A percentile compares a stretch with the other conserved stretches of the same genome.
phyloP scores from a whole-genome alignment of 306 rosid species.

The Prunus mira region DNA sequence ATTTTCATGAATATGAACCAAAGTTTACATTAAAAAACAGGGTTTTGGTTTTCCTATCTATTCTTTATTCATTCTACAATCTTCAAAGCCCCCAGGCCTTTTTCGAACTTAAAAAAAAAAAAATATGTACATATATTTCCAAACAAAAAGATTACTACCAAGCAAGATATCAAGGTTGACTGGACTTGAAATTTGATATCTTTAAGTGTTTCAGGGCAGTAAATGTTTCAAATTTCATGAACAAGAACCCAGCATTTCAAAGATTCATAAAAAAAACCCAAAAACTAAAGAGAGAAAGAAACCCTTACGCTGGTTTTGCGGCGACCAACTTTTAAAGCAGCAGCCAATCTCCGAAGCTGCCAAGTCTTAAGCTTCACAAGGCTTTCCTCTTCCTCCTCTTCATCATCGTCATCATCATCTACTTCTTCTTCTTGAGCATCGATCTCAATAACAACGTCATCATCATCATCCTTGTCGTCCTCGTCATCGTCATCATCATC shows the following conservation, averaged over 20 bases:
- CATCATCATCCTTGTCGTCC: slow-evolving; percentile 17
- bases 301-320: slow-evolving; percentile 74
- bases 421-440: slow-evolving; percentile 7
- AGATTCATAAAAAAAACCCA: not conserved
- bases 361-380: slow-evolving; percentile 61
- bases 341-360: slow-evolving; percentile 79
- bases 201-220: not conserved
- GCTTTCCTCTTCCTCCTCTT: slow-evolving; percentile 31
- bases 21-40: not conserved
- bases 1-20: not conserved
- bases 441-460: slow-evolving; percentile 1
- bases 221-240: not conserved
- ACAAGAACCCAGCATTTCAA: not conserved
- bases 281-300: not conserved
- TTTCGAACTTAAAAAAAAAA: not conserved
- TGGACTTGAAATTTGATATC: not conserved
- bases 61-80: not conserved
- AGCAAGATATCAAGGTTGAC: not conserved
- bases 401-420: slow-evolving; percentile 15
- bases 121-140: not conserved
- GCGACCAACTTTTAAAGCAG: slow-evolving; percentile 74
- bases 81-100: not conserved
- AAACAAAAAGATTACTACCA: not conserved
- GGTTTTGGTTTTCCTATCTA: not conserved
- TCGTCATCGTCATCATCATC: slow-evolving; percentile 16